Base-by-base conservation (phyloP, 2,329 filamentous ascomycete genomes). In the Cladosporium phlei region DNA sequence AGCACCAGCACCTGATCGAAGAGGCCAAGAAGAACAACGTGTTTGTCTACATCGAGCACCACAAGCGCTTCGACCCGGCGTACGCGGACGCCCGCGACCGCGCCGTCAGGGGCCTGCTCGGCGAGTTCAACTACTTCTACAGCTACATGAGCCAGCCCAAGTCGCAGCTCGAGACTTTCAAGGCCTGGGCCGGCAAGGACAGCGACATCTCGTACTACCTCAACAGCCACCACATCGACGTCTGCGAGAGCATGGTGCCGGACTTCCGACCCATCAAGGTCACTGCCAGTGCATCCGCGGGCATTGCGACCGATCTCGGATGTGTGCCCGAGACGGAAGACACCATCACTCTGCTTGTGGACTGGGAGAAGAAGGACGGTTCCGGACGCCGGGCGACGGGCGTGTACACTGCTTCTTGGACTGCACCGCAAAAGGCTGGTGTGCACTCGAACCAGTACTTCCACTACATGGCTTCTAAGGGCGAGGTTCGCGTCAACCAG, bases 101-200 rank as follows among this genome's bases (percentile, higher is more conserved):
- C 58, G 87, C 88, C 11, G 72, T 80, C 62, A 81, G 75, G 25
- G 61, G 61, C 29, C 53, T 40, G 44, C 74, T 96, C 6, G 90
- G 90, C 54, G 88, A 95, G 70, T 96, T 96, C 80, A 95, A 95
- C 75, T 96, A 96, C 76, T 96, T 95, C 67, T 96, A 95, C 77
- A 85, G 80, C 59, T 96, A 96, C 78, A 95, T 95, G 89, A 88
- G 83, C 39, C 89, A 95, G 74, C 86, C 85, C 51, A 95, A 94
- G 72, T 88, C 78, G 40, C 89, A 95, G 71, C 79, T 95, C 38
- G 86, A 94, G 74, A 95, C 89, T 0, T 95, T 95, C 81, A 90
- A 88, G 69, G 85, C 88, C 3, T 95, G 89, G 89, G 90, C 90
- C 0, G 90, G 90, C 53, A 82, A 84, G 59, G 89, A 95, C 58